Evolutionary conservation across 129 eudicot species (phyloP).

Genomic region (Dittrichia graveolens): DNA sequence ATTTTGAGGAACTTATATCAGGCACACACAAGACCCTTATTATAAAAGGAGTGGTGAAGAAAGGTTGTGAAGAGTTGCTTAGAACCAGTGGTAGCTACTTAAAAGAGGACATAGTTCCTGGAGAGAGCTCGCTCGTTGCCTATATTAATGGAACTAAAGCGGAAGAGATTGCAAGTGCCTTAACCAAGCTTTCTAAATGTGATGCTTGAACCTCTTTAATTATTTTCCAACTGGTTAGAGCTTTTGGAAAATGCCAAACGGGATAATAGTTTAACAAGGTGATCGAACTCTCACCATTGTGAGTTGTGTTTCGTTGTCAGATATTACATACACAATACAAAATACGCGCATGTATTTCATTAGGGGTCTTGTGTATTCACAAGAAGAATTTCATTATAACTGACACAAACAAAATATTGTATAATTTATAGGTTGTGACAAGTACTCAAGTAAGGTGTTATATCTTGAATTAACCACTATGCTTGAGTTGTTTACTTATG

Average conservation of each 20-base stretch:
- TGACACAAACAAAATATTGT: not conserved
- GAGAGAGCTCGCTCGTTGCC: conserved; percentile 62
- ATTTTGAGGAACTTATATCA: conserved; percentile 79
- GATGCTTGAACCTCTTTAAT: conserved; percentile 36
- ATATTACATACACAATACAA: conserved; percentile 21
- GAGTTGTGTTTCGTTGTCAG: conserved; percentile 21
- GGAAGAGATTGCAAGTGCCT: conserved; percentile 59
- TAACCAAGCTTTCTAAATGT: conserved; percentile 52
- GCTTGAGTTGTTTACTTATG: not conserved
- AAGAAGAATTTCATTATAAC: conserved; percentile 2
- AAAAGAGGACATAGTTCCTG: conserved; percentile 78
- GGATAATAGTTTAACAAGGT: conserved; percentile 31
- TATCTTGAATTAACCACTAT: not conserved
- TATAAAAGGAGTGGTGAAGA: conserved; percentile 66
- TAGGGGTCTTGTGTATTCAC: not conserved
- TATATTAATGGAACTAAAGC: conserved; percentile 44
- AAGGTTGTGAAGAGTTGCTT: conserved; percentile 78
- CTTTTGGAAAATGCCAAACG: conserved; percentile 13
- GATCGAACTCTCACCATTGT: conserved; percentile 8
- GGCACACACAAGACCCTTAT: conserved; percentile 88
- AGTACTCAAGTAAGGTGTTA: not conserved
- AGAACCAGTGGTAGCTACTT: conserved; percentile 74
- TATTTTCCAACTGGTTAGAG: not conserved
- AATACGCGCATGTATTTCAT: not conserved
- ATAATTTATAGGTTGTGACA: not conserved